Base-by-base conservation (phyloP, 2,329 filamentous ascomycete species). In the Cordyceps fumosorosea region DNA sequence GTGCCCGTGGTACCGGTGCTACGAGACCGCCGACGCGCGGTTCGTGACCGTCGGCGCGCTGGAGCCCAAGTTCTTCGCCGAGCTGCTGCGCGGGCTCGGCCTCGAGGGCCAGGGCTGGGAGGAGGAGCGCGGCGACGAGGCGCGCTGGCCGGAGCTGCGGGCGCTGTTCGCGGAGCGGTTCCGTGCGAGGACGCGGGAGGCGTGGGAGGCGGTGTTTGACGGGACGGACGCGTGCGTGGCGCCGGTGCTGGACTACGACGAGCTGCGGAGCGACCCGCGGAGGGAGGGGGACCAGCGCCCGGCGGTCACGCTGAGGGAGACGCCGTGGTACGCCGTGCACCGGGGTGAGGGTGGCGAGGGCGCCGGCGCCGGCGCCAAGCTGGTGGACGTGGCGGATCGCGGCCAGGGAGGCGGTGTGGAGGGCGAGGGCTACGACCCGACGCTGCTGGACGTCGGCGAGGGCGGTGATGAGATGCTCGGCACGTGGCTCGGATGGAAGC, bases 171-270 rank as follows among this genome's bases (percentile, higher is more conserved):
- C 81, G 3, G 71, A 71, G 3, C 79, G 77, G 0, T 97, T 98
- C 74, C 84, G 81, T 72, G 74, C 77, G 51, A 91, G 86, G 76
- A 89, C 88, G 5, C 81, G 93, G 40, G 71, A 75, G 0, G 88
- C 96, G 72, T 98, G 93, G 93, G 93, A 96, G 75, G 72, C 64
- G 3, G 78, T 96, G 6, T 98, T 97, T 72, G 90, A 96, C 72
- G 90, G 89, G 12, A 95, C 90, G 0, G 93, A 98, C 76, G 93
- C 93, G 1, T 98, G 93, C 73, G 91, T 89, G 65, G 91, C 90
- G n/a, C 93, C 93, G 0, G 90, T 98, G 1, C 77, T 96, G 48
- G 87, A 86, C 40, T 90, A 91, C 66, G 70, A 67, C 0, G 92
- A 96, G 75, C 78, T 96, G 50, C 84, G 91, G 67, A 68, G 64